Evolutionary conservation across 208 protist genomes (phyloP), one percentile per base, ranked within the genome.

Genomic region (Crithidia brevicula): DNA sequence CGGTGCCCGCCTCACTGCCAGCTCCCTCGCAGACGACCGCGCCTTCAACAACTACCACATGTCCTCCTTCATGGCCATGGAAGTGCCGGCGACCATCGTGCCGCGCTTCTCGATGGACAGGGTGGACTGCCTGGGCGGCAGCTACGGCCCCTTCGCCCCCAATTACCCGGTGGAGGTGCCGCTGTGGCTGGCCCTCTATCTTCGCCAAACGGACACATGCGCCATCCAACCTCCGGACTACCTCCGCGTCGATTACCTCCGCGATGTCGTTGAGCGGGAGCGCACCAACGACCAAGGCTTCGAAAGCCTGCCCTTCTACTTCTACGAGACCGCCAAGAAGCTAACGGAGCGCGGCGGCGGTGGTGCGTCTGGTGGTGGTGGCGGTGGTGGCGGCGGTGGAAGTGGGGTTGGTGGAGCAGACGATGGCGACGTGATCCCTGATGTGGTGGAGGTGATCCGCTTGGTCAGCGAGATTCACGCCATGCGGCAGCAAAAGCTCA

Each of bases 121-220:
- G 4, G 77, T 96, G 4, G 80, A 81, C n/a, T 66, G 79, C 30
- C 76, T 95, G 38, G 78, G 83, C 33, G 85, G 85, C 43, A 61
- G 67, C 47, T 94, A 85, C 67, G 91, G 91, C 30, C 91, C 91
- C 2, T 96, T 96, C 47, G 65, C 73, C 1, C 82, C 87, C 8
- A 89, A 96, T 72, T 89, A 85, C 67, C 88, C 91, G 4, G 72
- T 89, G 2, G 77, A 88, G 10, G 81, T 96, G 11, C 91, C 91
- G 9, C 77, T 96, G 45, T 96, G 88, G 86, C 82, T 96, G 20
- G 91, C 88, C 13, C 76, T 96, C 16, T 84, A 94, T 67, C 75
- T 96, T 18, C 85, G 82, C 0, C 84, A 92, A 53, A 96, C 88
- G 7, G 85, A 90, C 69, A 86, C 85, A n/a, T 96, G 91, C 72